These are phyloP conservation scores for Epichloe hybrida DNA, from an alignment of 2,329 filamentous ascomycete species.

Conservation along the genomic window DNA sequence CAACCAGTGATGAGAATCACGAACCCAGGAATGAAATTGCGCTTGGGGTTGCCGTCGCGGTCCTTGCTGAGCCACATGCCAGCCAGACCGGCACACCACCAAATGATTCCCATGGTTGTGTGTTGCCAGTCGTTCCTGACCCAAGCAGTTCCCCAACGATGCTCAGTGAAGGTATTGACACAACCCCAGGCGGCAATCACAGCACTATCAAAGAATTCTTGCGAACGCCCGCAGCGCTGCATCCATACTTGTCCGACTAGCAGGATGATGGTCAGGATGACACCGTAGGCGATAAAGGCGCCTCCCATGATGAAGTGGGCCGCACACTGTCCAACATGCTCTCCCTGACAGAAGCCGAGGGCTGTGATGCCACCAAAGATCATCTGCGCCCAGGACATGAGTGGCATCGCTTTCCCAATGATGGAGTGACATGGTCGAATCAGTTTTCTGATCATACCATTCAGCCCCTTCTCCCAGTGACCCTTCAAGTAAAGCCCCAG, in stretches of 20 bases:
- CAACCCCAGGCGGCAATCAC: constrained; percentile 92
- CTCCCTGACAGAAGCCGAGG: constrained; percentile 81
- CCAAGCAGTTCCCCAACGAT: constrained; percentile 84
- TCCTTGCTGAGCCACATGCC: constrained; percentile 86
- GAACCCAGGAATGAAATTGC: constrained; percentile 85
- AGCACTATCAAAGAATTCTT: constrained; percentile 91
- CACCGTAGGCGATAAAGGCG: constrained; percentile 88
- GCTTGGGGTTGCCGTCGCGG: constrained; percentile 70
- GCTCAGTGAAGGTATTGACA: constrained; percentile 96
- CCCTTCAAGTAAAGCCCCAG: constrained; percentile 80
- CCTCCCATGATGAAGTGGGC: constrained; percentile 99
- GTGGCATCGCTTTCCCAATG: constrained; percentile 74
- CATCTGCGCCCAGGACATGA: constrained; percentile 87
- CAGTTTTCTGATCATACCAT: constrained; percentile 61
- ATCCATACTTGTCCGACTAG: constrained; percentile 84
- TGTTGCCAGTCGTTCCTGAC: constrained; percentile 92
- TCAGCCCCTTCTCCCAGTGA: constrained; percentile 73
- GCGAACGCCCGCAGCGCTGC: constrained; percentile 66
- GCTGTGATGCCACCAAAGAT: constrained; percentile 88
- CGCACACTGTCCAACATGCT: constrained; percentile 82
- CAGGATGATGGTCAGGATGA: constrained; percentile 73
- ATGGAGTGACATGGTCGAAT: constrained; percentile 65
- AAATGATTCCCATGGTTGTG: constrained; percentile 98
- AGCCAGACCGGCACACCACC: constrained; percentile 88
- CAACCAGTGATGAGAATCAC: constrained; percentile 88